Conservation (phyloP, 371 early-diverging fungal genomes). For the Mortierella sp. region DNA sequence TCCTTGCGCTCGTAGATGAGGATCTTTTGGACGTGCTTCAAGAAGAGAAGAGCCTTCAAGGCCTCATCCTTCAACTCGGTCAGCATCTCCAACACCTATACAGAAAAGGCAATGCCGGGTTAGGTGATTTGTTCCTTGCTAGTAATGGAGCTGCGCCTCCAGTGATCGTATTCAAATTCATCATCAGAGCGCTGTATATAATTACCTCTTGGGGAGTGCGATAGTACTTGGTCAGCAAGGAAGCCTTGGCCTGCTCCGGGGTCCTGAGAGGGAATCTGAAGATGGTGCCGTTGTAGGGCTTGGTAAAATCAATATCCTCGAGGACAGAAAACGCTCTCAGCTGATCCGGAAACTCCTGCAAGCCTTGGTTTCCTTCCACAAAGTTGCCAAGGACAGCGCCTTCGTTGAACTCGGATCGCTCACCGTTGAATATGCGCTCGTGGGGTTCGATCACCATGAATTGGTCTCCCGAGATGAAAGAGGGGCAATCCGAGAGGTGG, state of each 20-base stretch:
- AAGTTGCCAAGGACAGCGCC: conserved; percentile 27
- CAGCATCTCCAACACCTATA: conserved; percentile 35
- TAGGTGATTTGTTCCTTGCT: background rate
- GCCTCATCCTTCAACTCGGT: conserved; percentile 34
- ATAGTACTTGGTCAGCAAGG: conserved; percentile 21
- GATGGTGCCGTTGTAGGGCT: conserved; percentile 35
- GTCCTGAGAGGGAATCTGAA: conserved; percentile 47
- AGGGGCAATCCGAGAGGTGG: conserved; percentile 57
- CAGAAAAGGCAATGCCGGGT: background rate
- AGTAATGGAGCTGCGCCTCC: background rate
- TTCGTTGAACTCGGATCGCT: background rate
- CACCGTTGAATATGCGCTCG: conserved; percentile 32
- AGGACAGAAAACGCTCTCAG: conserved; percentile 25
- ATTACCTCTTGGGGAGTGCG: conserved; percentile 30
- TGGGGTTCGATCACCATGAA: conserved; percentile 55
- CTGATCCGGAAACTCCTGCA: conserved; percentile 26
- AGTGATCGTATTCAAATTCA: background rate
- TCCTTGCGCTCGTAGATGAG: conserved; percentile 45
- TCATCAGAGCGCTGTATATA: background rate
- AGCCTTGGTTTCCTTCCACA: background rate
- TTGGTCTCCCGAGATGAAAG: conserved; percentile 44
- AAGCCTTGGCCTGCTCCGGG: conserved; percentile 19
- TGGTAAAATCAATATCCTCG: conserved; percentile 37
- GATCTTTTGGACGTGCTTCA: conserved; percentile 54
- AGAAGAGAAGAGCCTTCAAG: conserved; percentile 43